Percentiles rank a stretch among this genome's conserved stretches.
These are phyloP conservation scores for Saussurea involucrata DNA, from an alignment of 129 eudicot genomes.

Conservation along the genomic window DNA sequence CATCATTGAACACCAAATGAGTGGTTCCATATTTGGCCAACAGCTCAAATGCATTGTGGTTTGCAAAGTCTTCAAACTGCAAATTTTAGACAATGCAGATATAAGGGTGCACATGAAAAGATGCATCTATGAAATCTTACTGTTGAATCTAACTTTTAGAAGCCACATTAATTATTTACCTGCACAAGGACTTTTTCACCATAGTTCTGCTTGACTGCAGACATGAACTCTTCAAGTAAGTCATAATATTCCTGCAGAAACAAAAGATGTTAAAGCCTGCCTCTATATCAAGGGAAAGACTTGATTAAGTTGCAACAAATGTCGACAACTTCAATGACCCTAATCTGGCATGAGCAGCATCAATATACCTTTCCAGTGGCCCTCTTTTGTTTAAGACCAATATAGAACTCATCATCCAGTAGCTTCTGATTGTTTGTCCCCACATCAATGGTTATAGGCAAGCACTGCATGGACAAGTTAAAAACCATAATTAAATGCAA, in stretches of 20 bases:
- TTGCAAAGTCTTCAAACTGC: conserved; percentile 94
- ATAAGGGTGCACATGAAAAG: conserved; percentile 10
- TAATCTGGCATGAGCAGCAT: not conserved
- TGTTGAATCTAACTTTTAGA: not conserved
- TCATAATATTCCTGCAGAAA: conserved; percentile 71
- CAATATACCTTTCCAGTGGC: conserved; percentile 70
- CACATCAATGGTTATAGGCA: conserved; percentile 90
- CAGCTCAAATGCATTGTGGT: conserved; percentile 93
- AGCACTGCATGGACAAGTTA: conserved; percentile 47
- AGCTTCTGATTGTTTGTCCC: conserved; percentile 80
- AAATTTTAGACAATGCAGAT: conserved; percentile 10
- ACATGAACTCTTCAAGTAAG: conserved; percentile 75
- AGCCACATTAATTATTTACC: conserved; percentile 34
- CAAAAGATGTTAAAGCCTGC: not conserved
- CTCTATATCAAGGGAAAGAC: not conserved
- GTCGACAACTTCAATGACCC: not conserved
- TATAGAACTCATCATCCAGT: conserved; percentile 78
- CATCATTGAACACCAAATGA: conserved; percentile 95
- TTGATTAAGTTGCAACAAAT: not conserved
- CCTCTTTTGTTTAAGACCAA: conserved; percentile 77
- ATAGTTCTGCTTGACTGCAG: conserved; percentile 86
- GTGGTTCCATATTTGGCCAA: conserved; percentile 67
- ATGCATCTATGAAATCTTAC: not conserved
- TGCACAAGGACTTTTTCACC: conserved; percentile 95
- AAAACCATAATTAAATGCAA: conserved; percentile 5